These are phyloP conservation scores for Paraphaeosphaeria minitans DNA, from an alignment of 2,329 filamentous ascomycete species.

Conservation along the genomic window DNA sequence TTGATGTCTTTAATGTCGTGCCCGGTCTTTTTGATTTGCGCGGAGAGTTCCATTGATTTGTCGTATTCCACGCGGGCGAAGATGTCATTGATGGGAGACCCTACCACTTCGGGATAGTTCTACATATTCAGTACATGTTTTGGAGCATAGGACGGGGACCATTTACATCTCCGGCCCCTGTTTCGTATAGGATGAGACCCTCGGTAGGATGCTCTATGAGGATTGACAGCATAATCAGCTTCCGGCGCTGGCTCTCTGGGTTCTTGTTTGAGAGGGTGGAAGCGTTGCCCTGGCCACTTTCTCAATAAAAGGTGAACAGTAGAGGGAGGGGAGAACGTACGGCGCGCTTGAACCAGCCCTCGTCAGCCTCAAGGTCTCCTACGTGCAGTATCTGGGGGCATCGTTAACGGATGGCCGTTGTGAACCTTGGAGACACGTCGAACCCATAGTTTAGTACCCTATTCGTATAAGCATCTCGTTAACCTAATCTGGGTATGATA, in stretches of 20 bases:
- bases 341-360: constrained; percentile 44
- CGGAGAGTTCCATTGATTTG: constrained; percentile 26
- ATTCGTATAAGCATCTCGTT: neutral
- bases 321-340: constrained; percentile 12
- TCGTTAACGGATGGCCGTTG: neutral
- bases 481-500: too few species aligned
- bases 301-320: neutral
- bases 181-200: constrained; percentile 46
- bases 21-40: constrained; percentile 36
- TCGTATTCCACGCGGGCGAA: constrained; percentile 39
- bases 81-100: constrained; percentile 38
- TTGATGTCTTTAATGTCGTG: constrained; percentile 44
- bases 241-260: constrained; percentile 30
- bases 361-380: constrained; percentile 44
- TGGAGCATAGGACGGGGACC: too few species aligned
- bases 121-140: constrained; percentile 1
- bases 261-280: constrained; percentile 37
- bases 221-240: constrained; percentile 36
- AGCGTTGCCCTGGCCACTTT: constrained; percentile 23
- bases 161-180: constrained; percentile 31
- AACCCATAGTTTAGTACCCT: constrained; percentile 47
- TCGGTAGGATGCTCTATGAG: constrained; percentile 40
- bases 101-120: constrained; percentile 37
- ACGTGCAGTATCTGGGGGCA: constrained; percentile 37
- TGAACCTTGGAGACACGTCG: neutral